Evolutionary conservation across 73 alveolate genomes (phyloP).

Genomic region (Vitrella brassicaformis): DNA sequence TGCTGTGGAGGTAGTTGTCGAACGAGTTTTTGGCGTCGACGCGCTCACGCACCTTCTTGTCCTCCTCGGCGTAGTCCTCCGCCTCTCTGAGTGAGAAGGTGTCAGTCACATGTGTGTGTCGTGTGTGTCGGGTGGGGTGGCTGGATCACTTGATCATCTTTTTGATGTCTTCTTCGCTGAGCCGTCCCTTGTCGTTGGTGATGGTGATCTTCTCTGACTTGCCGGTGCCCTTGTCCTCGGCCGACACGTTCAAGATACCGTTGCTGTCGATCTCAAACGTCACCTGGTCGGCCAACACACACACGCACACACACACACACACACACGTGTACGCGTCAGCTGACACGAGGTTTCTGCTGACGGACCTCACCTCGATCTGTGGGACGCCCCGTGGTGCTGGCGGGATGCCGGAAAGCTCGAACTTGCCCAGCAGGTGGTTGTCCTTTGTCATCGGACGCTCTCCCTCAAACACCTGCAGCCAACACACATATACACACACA

Average conservation of each 20-base stretch:
- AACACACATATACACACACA: background rate
- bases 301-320: no score
- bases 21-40: background rate
- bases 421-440: slow-evolving; percentile 84
- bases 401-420: slow-evolving; percentile 81
- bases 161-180: slow-evolving; percentile 74
- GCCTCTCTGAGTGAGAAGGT: no score
- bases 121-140: slow-evolving; percentile 78
- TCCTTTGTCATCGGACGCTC: slow-evolving; percentile 94
- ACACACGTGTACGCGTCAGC: no score
- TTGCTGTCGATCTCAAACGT: slow-evolving; percentile 88
- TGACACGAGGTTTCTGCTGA: no score
- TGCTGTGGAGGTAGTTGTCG: background rate
- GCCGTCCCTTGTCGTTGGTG: slow-evolving; percentile 81
- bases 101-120: slow-evolving; percentile 77
- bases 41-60: background rate
- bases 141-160: slow-evolving; percentile 58
- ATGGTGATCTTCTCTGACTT: slow-evolving; percentile 74
- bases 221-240: slow-evolving; percentile 91
- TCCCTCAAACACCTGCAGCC: slow-evolving; percentile 88
- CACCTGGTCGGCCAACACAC: no score
- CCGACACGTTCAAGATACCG: slow-evolving; percentile 81
- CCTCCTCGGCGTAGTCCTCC: background rate
- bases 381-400: slow-evolving; percentile 86
- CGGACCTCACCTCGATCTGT: slow-evolving; percentile 24